Base-by-base conservation (phyloP, 805 yeast species). In the Debaryomyces tyrocola region DNA sequence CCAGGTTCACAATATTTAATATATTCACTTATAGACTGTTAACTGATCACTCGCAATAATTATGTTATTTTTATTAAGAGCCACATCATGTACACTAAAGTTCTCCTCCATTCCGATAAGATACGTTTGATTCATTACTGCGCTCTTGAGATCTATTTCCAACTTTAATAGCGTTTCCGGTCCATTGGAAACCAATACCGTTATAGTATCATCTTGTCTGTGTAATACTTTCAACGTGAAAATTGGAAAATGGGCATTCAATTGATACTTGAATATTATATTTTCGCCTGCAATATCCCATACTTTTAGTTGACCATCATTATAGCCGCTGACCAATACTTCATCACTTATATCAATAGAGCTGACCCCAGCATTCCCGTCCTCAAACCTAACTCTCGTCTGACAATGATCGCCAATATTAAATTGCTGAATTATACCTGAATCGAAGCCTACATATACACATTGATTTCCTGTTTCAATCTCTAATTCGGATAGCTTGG, bases 381-480 rank as follows among this genome's bases (percentile, higher is more conserved):
- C 34, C n/a, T 37, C 21, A 7, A 50, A 33, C 12, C 20, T 41
- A 17, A 36, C 21, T 11, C 39, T 21, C 20, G 54, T 54, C 44
- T 58, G 52, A 33, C 47, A 41, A 41, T 53, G 59, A 37, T 52
- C 54, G 10, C 50, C 51, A 2, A 63, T 28, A 37, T 57, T 48
- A 45, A 51, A 63, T 43, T 54, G 60, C 46, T 59, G 58, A 28
- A 65, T 55, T 4, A 46, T 47, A 2, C 79, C 79, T 39, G 73
- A 67, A 28, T 50, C 56, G 52, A 74, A 64, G 1, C 75, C 86
- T 2, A 75, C 78, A 20, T 69, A 59, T 3, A 77, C 57, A 4
- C 53, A 48, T 50, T 74, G 77, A 0, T 74, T 82, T 6, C 60
- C 64, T 15, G 80, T 75, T 24, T 78, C 87, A 56, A 66, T 78